Conservation (phyloP, 1,139 yeast genomes). For the Kazachstania sp. region DNA sequence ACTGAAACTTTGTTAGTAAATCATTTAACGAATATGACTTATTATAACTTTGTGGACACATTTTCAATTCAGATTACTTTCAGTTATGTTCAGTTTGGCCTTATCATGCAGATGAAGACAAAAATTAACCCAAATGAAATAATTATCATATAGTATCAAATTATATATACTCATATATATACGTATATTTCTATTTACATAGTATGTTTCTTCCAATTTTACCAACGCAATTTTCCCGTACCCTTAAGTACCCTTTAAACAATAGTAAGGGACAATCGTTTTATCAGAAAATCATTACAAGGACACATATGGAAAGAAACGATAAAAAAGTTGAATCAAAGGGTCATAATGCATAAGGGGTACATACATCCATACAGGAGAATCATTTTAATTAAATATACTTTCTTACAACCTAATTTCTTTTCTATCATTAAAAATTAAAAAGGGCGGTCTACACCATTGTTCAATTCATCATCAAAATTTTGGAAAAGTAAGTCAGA, state of each 20-base stretch:
- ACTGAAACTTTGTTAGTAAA: conserved; percentile 34
- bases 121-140: not conserved
- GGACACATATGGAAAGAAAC: too few relatives aligned
- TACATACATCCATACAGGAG: too few relatives aligned
- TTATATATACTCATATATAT: not conserved
- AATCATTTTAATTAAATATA: too few relatives aligned
- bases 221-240: not conserved
- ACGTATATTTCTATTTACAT: too few relatives aligned
- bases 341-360: not conserved
- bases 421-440: not conserved
- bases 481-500: conserved; percentile 5
- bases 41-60: not conserved
- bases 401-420: too few relatives aligned
- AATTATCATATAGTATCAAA: not conserved
- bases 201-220: too few relatives aligned
- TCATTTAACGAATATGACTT: not conserved
- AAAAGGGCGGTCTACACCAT: not conserved
- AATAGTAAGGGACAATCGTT: too few relatives aligned
- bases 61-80: not conserved
- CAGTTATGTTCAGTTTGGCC: not conserved
- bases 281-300: not conserved
- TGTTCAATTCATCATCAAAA: not conserved
- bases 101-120: not conserved
- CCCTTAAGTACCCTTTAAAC: not conserved
- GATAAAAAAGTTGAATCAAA: too few relatives aligned